phyloP scores from a whole-genome alignment of 2,329 filamentous ascomycete species.

The Aspergillus cejpii region DNA sequence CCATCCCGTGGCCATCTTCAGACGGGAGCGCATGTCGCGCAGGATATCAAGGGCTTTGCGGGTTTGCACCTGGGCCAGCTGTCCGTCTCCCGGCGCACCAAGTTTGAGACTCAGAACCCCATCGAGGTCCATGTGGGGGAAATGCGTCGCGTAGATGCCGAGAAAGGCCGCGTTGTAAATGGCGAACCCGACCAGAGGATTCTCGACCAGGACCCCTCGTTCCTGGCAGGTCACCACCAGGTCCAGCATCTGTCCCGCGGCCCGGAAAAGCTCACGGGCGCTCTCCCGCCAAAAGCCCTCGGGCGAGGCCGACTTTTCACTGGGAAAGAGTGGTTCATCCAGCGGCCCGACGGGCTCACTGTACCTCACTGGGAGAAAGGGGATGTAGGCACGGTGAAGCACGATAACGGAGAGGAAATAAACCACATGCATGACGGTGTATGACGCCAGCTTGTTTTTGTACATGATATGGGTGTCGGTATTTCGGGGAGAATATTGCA shows the following conservation, averaged over 20 bases:
- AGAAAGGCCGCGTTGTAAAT: conserved; percentile 50
- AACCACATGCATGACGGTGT: conserved; percentile 50
- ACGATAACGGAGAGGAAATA: conserved; percentile 51
- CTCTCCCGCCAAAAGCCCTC: conserved; percentile 51
- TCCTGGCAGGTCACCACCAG: conserved; percentile 48
- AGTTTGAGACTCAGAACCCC: conserved; percentile 39
- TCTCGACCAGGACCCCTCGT: conserved; percentile 48
- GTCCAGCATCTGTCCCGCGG: conserved; percentile 49
- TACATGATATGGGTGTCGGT: conserved; percentile 50
- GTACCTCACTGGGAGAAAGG: conserved; percentile 48
- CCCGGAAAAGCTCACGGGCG: conserved; percentile 45
- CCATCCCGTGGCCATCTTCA: conserved; percentile 39
- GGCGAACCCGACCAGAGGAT: conserved; percentile 50
- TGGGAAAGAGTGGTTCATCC: conserved; percentile 44
- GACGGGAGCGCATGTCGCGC: conserved; percentile 37
- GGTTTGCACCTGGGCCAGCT: conserved; percentile 29
- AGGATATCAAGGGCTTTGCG: conserved; percentile 36
- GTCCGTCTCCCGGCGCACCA: conserved; percentile 21
- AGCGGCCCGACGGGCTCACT: conserved; percentile 48
- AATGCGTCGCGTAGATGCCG: conserved; percentile 49
- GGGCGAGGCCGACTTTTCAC: conserved; percentile 40
- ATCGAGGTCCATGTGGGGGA: conserved; percentile 51
- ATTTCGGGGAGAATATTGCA: conserved; percentile 47
- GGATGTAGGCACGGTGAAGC: conserved; percentile 51
- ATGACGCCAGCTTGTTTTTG: conserved; percentile 47